Evolutionary conservation across 257 asterid genomes (phyloP).

Genomic region (Plectranthus barbatus): DNA sequence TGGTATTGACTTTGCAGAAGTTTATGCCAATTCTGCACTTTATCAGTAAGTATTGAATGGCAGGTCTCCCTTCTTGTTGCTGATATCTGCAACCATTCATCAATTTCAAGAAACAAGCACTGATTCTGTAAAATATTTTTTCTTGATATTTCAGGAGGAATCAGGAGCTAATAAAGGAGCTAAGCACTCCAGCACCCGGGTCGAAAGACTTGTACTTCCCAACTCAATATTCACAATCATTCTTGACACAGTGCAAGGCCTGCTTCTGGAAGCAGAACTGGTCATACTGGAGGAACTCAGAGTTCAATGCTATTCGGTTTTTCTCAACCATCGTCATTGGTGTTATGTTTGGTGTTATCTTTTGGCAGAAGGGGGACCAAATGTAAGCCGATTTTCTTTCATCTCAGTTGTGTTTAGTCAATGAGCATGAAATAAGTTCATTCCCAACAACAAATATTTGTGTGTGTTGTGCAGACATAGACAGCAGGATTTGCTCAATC

Average conservation of each 20-base stretch:
- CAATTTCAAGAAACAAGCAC: background rate
- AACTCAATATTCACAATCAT: slow-evolving; percentile 32
- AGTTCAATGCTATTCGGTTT: slow-evolving; percentile 49
- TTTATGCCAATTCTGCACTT: slow-evolving; percentile 58
- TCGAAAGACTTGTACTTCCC: slow-evolving; percentile 30
- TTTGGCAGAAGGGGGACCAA: slow-evolving; percentile 35
- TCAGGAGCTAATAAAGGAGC: slow-evolving; percentile 22
- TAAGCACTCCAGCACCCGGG: slow-evolving; percentile 28
- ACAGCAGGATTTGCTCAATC: slow-evolving; percentile 69
- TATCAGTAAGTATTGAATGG: slow-evolving; percentile 31
- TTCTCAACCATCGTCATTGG: slow-evolving; percentile 26
- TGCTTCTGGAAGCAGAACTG: slow-evolving; percentile 44
- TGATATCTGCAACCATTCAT: background rate
- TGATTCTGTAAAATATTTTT: background rate
- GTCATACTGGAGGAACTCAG: slow-evolving; percentile 49
- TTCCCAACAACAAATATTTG: no score
- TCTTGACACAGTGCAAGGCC: slow-evolving; percentile 39
- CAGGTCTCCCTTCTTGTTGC: background rate
- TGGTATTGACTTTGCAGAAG: slow-evolving; percentile 62
- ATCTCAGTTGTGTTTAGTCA: no score
- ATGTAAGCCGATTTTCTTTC: slow-evolving; percentile 18
- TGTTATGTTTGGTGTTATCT: slow-evolving; percentile 51
- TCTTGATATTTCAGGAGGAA: slow-evolving; percentile 21
- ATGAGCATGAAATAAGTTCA: no score
- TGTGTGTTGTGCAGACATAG: slow-evolving; percentile 25